Conservation (phyloP, 1,284 basidiomycete species). For the Hortiboletus rubellus region DNA sequence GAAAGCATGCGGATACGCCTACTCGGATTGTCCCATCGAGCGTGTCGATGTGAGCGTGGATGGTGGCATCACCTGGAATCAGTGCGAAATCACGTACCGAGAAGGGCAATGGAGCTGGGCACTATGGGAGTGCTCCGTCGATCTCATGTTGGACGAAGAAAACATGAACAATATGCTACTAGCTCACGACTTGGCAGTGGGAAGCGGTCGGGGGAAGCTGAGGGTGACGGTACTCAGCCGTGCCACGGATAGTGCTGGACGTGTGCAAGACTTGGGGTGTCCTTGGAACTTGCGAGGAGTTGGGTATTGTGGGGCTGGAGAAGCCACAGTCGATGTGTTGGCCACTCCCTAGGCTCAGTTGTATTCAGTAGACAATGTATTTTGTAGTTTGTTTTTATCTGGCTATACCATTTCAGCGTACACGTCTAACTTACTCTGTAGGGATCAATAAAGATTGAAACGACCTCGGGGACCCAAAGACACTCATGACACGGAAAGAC, state of each 20-base stretch:
- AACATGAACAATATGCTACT: not conserved
- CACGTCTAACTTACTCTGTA: too few species aligned
- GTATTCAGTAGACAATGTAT: too few species aligned
- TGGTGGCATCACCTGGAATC: conserved; percentile 51
- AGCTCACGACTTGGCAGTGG: conserved; percentile 20
- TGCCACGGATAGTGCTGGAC: conserved; percentile 36
- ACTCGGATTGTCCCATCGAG: conserved; percentile 49
- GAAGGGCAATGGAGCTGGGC: conserved; percentile 70
- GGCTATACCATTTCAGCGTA: too few species aligned
- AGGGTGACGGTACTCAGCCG: conserved; percentile 35
- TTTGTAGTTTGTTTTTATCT: too few species aligned
- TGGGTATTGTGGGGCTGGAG: conserved; percentile 35
- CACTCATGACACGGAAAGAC: too few species aligned
- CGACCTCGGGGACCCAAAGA: too few species aligned
- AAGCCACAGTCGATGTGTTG: conserved; percentile 20
- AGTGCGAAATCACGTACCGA: conserved; percentile 57
- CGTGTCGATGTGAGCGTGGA: conserved; percentile 55
- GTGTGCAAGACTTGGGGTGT: conserved; percentile 32
- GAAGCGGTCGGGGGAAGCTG: conserved; percentile 7
- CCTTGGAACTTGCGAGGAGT: conserved; percentile 46
- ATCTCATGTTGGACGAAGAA: conserved; percentile 35
- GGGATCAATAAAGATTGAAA: too few species aligned
- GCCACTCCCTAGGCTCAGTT: not conserved
- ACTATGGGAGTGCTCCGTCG: conserved; percentile 54
- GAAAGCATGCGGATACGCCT: conserved; percentile 59